Evolutionary conservation across 495 filamentous ascomycete genomes (phyloP).

Genomic region (Neurospora africana): DNA sequence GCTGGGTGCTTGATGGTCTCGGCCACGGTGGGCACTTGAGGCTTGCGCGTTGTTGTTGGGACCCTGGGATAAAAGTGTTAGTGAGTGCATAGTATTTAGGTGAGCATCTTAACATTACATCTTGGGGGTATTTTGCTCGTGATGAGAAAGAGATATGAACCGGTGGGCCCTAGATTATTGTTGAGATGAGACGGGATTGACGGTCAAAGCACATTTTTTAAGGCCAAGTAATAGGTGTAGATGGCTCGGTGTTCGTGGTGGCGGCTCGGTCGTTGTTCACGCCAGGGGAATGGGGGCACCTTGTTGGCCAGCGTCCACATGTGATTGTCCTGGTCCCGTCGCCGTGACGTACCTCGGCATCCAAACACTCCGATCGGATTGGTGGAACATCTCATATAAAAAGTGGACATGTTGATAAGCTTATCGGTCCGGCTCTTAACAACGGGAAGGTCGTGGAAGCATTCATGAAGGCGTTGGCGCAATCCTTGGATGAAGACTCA

Average conservation of each 20-base stretch:
- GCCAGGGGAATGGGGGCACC: not conserved
- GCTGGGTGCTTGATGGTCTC: slow-evolving; percentile 32
- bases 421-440: not conserved
- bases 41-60: not conserved
- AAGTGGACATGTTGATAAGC: not conserved
- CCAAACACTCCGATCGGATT: not conserved
- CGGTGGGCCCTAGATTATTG: not conserved
- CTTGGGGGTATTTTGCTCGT: not conserved
- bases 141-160: not conserved
- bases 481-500: not conserved
- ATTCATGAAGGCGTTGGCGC: not conserved
- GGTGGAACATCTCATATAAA: not conserved
- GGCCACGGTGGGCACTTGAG: slow-evolving; percentile 24
- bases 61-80: not conserved
- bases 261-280: not conserved
- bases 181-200: not conserved
- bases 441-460: not conserved
- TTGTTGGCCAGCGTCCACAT: not conserved
- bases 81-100: not conserved
- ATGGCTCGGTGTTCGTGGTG: not conserved
- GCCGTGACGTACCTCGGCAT: not conserved
- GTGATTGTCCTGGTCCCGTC: not conserved
- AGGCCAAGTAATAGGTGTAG: not conserved
- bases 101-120: not conserved
- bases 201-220: not conserved